A percentile compares a stretch with the other conserved stretches of the same genome.
These are phyloP conservation scores for Penicillium lagena DNA, from an alignment of 495 filamentous ascomycete genomes.

Conservation along the genomic window DNA sequence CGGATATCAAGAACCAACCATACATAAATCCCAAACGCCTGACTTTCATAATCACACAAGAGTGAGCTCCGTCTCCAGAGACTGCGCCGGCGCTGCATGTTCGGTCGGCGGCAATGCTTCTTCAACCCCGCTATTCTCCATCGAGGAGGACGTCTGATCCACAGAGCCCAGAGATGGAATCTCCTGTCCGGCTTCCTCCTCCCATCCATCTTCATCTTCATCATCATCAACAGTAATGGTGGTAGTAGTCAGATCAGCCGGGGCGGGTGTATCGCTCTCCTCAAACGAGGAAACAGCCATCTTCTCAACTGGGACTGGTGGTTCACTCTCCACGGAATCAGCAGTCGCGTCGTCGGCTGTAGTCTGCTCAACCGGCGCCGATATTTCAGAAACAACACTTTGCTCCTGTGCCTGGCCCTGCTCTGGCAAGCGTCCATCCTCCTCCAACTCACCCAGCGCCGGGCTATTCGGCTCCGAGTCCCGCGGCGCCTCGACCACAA, in stretches of 20 bases:
- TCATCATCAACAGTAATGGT: too few relatives aligned
- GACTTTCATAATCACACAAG: too few relatives aligned
- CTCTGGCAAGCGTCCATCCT: slow-evolving; percentile 2
- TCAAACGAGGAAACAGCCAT: background rate
- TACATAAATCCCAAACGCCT: too few relatives aligned
- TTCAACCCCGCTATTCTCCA: background rate
- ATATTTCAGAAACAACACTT: too few relatives aligned
- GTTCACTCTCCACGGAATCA: background rate
- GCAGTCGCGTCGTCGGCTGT: too few relatives aligned
- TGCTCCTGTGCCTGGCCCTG: background rate
- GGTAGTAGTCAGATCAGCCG: background rate
- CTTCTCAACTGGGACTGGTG: background rate
- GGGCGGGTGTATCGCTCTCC: slow-evolving; percentile 6
- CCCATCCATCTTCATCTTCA: background rate
- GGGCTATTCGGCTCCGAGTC: slow-evolving; percentile 48
- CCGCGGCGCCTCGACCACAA: slow-evolving; percentile 46
- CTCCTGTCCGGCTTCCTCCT: slow-evolving; percentile 2
- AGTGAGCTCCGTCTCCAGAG: too few relatives aligned
- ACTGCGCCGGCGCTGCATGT: background rate
- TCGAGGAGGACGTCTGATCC: slow-evolving; percentile 5
- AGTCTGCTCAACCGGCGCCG: too few relatives aligned
- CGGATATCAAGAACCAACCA: too few relatives aligned
- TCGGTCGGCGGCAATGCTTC: background rate
- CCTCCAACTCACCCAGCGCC: slow-evolving; percentile 18
- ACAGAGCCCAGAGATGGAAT: slow-evolving; percentile 1